Evolutionary conservation across 371 early-diverging fungal species (phyloP), one percentile per base, ranked within the genome.

Genomic region (Apophysomyces trapeziformis): DNA sequence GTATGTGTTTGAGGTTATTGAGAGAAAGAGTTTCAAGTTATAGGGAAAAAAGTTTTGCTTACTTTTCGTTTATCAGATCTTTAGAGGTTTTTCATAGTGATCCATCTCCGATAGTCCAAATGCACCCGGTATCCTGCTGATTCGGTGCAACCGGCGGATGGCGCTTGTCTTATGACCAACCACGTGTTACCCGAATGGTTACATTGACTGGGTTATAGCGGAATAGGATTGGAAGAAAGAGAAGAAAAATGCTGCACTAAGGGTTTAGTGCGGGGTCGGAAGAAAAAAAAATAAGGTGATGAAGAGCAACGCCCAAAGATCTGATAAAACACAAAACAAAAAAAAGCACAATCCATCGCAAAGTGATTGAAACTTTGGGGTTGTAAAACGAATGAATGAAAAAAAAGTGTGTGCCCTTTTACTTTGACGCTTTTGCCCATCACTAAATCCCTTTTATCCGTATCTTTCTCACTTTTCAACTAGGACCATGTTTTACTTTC

Each of bases 201-300:
- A 50, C 54, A 50, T 50, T 21, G 8, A 50, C 21, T 21, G 21
- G 54, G 54, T 50, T 50, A 50, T 50, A 26, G 54, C 16, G 54
- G 21, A 18, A 50, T 16, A 21, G 54, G 54, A 50, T 50, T 50
- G 54, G 54, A 45, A 8, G 21, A 50, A 18, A 21, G 21, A 50
- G 21, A 50, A 21, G 18, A 21, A 8, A 50, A 50, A 5, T 8
- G 54, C 21, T 50, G 54, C 54, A 50, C 54, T 50, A 50, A 50
- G 54, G 54, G 54, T 50, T 50, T 50, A 50, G 54, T 50, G 54
- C 54, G 54, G 54, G 54, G 54, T 50, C 54, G 54, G 54, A 50
- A 50, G 54, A 50, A 8, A 18, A 50, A 50, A 50, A 50, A 50
- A 50, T 50, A 50, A 50, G 54, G 54, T 50, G 54, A 50, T 50